Conservation (phyloP, 164 flowering plant species). For the Umbellularia californica region DNA sequence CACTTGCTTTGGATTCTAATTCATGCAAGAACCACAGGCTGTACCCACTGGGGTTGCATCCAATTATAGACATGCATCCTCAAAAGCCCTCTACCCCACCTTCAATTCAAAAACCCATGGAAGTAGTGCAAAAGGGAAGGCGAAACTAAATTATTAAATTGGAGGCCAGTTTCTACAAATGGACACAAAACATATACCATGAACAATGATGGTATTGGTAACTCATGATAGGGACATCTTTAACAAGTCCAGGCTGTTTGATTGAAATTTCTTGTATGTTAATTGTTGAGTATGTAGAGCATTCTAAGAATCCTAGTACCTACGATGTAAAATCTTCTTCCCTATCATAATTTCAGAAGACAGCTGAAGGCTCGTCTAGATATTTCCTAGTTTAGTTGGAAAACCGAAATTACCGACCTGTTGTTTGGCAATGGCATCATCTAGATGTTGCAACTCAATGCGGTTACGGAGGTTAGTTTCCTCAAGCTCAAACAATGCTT, state of each 20-base stretch:
- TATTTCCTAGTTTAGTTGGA: background rate
- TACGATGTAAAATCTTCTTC: background rate
- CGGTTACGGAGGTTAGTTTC: slow-evolving; percentile 77
- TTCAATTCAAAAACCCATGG: no score
- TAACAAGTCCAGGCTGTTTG: background rate
- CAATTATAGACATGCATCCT: no score
- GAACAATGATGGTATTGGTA: background rate
- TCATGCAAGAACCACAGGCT: no score
- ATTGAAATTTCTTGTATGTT: background rate
- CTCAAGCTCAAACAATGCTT: slow-evolving; percentile 84
- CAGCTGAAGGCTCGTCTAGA: background rate
- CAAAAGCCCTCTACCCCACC: no score
- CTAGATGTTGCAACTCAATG: slow-evolving; percentile 77
- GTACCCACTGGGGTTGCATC: no score
- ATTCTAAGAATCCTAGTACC: background rate
- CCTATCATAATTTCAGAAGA: background rate
- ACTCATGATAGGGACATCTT: background rate
- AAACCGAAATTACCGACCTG: slow-evolving; percentile 42
- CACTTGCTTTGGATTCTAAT: no score
- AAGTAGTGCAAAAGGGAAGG: no score
- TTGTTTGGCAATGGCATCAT: slow-evolving; percentile 75
- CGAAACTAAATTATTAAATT: background rate
- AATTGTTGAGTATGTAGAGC: background rate
- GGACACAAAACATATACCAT: background rate
- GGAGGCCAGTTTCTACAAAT: background rate